phyloP scores from a whole-genome alignment of 1,284 basidiomycete species.

The Fomitiporia mediterranea region DNA sequence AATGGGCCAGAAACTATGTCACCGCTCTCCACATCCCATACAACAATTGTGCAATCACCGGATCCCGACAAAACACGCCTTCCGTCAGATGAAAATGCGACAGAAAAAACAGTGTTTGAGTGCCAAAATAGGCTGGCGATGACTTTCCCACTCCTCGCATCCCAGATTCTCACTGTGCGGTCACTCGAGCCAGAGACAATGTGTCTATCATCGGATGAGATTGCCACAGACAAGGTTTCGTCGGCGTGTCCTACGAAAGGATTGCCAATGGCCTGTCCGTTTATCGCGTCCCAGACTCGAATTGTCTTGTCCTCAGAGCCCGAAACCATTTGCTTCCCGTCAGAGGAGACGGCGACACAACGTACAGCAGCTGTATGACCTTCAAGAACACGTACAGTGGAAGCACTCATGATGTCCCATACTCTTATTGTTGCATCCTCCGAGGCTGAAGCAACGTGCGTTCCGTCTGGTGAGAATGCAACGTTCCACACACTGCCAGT shows the following conservation, averaged over 20 bases:
- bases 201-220: conserved; percentile 5
- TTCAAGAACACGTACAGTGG: neutral
- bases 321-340: neutral
- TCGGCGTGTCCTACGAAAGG: neutral
- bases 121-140: conserved; percentile 1
- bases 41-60: too few species aligned
- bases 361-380: neutral
- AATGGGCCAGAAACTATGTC: too few species aligned
- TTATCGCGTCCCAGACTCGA: neutral
- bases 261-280: neutral
- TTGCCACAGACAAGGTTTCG: neutral
- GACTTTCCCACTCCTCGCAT: conserved; percentile 11
- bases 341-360: neutral
- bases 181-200: conserved; percentile 20
- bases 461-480: conserved; percentile 6
- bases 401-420: conserved; percentile 4
- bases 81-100: conserved; percentile 14
- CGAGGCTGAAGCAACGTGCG: conserved; percentile 2
- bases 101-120: conserved; percentile 5
- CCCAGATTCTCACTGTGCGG: conserved; percentile 19
- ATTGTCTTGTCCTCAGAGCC: neutral
- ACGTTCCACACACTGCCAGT: neutral
- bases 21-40: too few species aligned
- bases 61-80: too few species aligned
- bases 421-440: neutral